Evolutionary conservation across 2,329 filamentous ascomycete species (phyloP), one percentile per base, ranked within the genome.

Genomic region (Nemania sp.): DNA sequence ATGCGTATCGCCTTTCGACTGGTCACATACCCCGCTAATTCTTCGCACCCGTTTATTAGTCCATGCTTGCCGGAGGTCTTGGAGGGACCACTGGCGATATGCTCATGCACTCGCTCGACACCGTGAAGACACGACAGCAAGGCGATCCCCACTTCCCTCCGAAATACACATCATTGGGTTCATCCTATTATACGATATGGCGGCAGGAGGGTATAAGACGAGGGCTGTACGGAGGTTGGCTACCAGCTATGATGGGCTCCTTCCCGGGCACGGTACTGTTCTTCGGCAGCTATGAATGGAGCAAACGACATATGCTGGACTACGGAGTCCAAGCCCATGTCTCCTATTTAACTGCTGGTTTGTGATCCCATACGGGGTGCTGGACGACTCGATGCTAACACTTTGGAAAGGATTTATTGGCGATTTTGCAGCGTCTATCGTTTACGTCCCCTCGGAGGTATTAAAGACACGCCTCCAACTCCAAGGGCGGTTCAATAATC

Each of bases 91-190:
- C 92, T 64, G 96, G 97, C 67, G 96, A 99, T 80, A 92, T 99
- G 87, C 85, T 99, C 73, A 99, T 99, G 96, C 96, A 99, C 83
- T 98, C 95, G 53, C 88, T 99, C 77, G 96, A 99, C 80, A 99
- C 96, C 0, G 96, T 99, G 76, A 99, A 99, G 83, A 99, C 96
- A 54, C 89, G 96, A 74, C 97, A 99, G 80, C 96, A 99, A 82
- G 96, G 95, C 76, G 96, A 98, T 77, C 94, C 95, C 52, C 92
- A 96, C 78, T 88, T 97, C 68, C 96, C 96, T 24, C 92, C 96
- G 1, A 97, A 93, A 82, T 99, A 99, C 82, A 91, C 92, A 11
- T 95, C 93, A 18, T 90, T 98, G 80, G 92, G 92, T 45, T 92
- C 92, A 66, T 96, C 95, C 3, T 99, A 98, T 82, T 88, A 92